Evolutionary conservation across 2,329 filamentous ascomycete species (phyloP), one percentile per base, ranked within the genome.

Genomic region (Xylaria sp.): DNA sequence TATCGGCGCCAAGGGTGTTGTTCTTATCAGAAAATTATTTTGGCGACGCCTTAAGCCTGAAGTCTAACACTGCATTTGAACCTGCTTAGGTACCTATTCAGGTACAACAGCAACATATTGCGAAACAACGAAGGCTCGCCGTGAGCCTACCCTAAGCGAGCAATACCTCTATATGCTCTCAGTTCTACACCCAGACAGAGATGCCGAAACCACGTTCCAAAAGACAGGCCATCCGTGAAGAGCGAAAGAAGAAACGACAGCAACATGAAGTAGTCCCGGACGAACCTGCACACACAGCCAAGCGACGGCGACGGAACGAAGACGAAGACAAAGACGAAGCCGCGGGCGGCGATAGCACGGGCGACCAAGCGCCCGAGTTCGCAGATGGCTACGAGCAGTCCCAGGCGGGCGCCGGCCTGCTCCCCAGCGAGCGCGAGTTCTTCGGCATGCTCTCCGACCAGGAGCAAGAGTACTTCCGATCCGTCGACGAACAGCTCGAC

Each of bases 381-480:
- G 68, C 75, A 54, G 63, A 74, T 70, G 75, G 72, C 50, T 66
- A 73, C 55, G 73, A 74, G 1, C 65, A 74, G n/a, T 46, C 65
- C 8, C 61, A 65, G 50, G 25, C 66, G 10, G 50, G 48, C 41
- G 57, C 39, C 50, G 63, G 63, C 37, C 72, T 70, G 8, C 70
- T 69, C 18, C 68, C 70, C 10, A 62, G 81, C 10, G 92, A 93
- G 69, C 88, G 85, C 74, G 90, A 93, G 66, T 99, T 97, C 84
- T 98, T 97, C 76, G 96, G 96, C 72, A 91, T 98, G 85, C 90
- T 99, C 32, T 92, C 94, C 76, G 91, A 97, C 64, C 89, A 97
- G 74, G 96, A 99, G 84, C 94, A 97, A 78, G 94, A 98, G 80
- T 98, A 98, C 81, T 99, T 98, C 81, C 91, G 93, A 74, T 90